phyloP scores from a whole-genome alignment of 768 basidiomycete species.

The Termitomyces sp. region DNA sequence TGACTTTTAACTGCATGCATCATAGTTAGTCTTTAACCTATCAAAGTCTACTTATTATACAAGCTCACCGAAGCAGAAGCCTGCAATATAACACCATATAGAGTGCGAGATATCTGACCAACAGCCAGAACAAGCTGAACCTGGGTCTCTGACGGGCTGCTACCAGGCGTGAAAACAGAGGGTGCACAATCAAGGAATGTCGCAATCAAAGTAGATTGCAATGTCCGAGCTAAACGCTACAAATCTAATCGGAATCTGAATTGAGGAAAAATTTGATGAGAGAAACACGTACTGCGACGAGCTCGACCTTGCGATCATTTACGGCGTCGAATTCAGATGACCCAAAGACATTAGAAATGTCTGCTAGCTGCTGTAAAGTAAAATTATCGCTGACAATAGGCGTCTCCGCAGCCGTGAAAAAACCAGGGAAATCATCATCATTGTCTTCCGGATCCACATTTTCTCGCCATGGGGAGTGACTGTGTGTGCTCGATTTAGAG shows the following conservation, averaged over 20 bases:
- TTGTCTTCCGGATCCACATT: conserved; percentile 29
- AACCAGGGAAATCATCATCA: conserved; percentile 25
- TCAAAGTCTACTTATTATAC: not conserved
- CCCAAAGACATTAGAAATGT: conserved; percentile 2
- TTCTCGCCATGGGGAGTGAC: conserved; percentile 24
- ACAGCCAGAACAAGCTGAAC: conserved; percentile 54
- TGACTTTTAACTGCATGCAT: conserved; percentile 19
- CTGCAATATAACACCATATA: conserved; percentile 57
- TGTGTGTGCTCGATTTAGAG: conserved; percentile 3
- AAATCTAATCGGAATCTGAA: not conserved
- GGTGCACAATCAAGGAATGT: conserved; percentile 88
- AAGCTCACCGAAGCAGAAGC: conserved; percentile 29
- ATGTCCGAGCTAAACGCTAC: conserved; percentile 62
- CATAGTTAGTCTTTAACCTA: not conserved
- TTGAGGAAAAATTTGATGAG: not conserved
- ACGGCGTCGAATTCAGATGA: conserved; percentile 1
- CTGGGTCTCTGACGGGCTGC: conserved; percentile 53
- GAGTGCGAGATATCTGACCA: conserved; percentile 46
- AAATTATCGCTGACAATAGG: not conserved
- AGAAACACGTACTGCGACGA: conserved; percentile 4
- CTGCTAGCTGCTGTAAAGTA: conserved; percentile 6
- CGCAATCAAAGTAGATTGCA: conserved; percentile 77
- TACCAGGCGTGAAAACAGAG: conserved; percentile 65
- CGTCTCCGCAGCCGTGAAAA: conserved; percentile 7
- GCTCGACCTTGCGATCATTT: conserved; percentile 1